phyloP scores from a whole-genome alignment of 2,329 filamentous ascomycete genomes.

The Ilyonectria destructans region DNA sequence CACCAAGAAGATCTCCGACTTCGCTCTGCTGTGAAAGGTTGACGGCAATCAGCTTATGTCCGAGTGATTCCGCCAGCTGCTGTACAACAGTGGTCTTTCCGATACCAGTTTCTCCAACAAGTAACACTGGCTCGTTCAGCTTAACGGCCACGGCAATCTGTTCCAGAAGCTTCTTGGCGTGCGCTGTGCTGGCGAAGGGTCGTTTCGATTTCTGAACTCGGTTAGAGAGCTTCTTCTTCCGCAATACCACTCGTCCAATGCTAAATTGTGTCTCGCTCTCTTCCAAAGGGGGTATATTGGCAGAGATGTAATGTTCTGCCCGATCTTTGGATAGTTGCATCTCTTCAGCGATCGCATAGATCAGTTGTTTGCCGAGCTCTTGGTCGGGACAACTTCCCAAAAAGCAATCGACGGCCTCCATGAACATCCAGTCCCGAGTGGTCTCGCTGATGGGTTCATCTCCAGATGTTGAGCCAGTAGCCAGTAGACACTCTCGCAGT shows the following conservation, averaged over 20 bases:
- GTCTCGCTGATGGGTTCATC: constrained; percentile 82
- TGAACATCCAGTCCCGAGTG: constrained; percentile 86
- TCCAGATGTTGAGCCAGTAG: constrained; percentile 75
- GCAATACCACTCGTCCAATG: constrained; percentile 78
- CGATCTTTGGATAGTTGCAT: constrained; percentile 90
- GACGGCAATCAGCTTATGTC: constrained; percentile 90
- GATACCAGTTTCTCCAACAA: constrained; percentile 99
- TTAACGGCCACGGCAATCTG: constrained; percentile 88
- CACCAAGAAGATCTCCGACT: constrained; percentile 93
- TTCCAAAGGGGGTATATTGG: constrained; percentile 80
- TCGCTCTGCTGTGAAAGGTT: constrained; percentile 99
- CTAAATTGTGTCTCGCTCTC: constrained; percentile 71
- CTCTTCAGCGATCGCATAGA: constrained; percentile 84
- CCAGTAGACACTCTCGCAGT: constrained; percentile 76
- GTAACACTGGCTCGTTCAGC: constrained; percentile 88
- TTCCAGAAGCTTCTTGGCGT: constrained; percentile 88
- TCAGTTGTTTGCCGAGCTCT: constrained; percentile 72
- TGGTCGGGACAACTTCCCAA: constrained; percentile 83
- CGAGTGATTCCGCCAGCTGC: constrained; percentile 87
- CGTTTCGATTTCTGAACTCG: constrained; percentile 68
- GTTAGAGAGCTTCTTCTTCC: constrained; percentile 69
- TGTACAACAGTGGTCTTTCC: constrained; percentile 98
- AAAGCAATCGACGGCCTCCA: constrained; percentile 95
- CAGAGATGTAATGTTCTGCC: constrained; percentile 82
- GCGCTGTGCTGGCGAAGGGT: constrained; percentile 90